phyloP scores from a whole-genome alignment of 2,329 filamentous ascomycete species.

The Colletotrichum sp. region DNA sequence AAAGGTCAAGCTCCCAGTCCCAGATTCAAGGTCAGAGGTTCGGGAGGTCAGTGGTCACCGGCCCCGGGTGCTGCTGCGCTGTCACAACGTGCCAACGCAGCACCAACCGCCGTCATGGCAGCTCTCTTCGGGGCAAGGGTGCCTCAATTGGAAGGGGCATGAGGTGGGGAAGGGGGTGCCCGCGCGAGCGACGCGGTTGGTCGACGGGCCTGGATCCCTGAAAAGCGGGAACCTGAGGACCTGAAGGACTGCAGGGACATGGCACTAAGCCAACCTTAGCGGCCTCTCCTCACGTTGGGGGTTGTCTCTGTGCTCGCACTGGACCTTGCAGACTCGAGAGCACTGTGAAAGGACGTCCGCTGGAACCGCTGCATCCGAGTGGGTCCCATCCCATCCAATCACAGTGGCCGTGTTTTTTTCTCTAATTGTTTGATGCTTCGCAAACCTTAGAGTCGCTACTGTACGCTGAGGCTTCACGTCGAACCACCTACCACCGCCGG shows the following conservation, averaged over 20 bases:
- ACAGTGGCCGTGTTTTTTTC: background rate
- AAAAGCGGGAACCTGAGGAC: background rate
- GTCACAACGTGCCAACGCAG: background rate
- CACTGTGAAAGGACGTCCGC: background rate
- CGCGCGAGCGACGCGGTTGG: conserved; percentile 12
- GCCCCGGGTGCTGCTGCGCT: background rate
- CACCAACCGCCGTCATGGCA: background rate
- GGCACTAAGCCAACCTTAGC: background rate
- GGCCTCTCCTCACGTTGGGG: background rate
- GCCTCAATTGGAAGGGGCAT: background rate
- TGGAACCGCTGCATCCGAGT: conserved; percentile 2
- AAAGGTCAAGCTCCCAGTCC: background rate
- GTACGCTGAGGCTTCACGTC: conserved; percentile 2
- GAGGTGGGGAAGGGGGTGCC: background rate
- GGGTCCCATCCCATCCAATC: conserved; percentile 2
- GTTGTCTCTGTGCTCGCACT: background rate
- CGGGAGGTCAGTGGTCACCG: background rate
- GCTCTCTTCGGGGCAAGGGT: background rate
- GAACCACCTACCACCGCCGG: background rate
- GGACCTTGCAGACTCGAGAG: background rate
- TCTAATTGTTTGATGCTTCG: conserved; percentile 20
- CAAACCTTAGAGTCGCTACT: conserved; percentile 20
- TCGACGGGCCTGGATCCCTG: background rate
- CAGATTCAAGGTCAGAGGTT: background rate
- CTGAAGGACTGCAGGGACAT: conserved; percentile 12